Evolutionary conservation across 805 yeast genomes (phyloP), one percentile per base, ranked within the genome.

Genomic region (Scheffersomyces ergatensis): DNA sequence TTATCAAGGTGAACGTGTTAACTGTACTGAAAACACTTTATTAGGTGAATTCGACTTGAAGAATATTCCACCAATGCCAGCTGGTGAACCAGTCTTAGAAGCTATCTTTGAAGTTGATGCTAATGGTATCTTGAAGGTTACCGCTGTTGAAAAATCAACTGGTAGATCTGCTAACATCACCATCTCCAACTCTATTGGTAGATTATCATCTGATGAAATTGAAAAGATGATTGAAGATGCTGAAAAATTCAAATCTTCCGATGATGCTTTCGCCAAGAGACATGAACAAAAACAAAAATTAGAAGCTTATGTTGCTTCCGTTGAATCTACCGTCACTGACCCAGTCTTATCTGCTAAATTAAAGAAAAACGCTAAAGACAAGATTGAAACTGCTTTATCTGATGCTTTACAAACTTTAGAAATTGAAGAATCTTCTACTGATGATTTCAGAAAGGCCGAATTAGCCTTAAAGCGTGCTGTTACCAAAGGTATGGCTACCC

Each of bases 211-310:
- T 51, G 75, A 69, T 45, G 75, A 70, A 62, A 70, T 70, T 54
- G 75, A 70, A 63, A 64, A 69, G 65, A 70, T 70, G 75, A 69
- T 70, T 54, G 53, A 57, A 48, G 75, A 70, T 56, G 75, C 75
- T 54, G 75, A 70, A 60, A 70, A 70, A 58, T 70, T 89, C 96
- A 92, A 92, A 89, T 80, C 92, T 66, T 87, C 96, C 62, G 99
- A 92, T 76, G 97, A 92, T 70, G 97, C 95, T 63, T 93, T 92
- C 86, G 95, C 98, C 76, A 92, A 90, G 90, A 85, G 85, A 72
- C 97, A 92, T 80, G 98, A 93, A 83, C 93, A 96, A 69, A 92
- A 90, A 81, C 97, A 92, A 80, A 90, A 89, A 81, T 85, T 92
- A 71, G 99, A 92, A 82, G 89, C 97, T 63, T 92, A 92, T 85